phyloP scores from a whole-genome alignment of 2,329 filamentous ascomycete genomes.

The Metarhizium rileyi region DNA sequence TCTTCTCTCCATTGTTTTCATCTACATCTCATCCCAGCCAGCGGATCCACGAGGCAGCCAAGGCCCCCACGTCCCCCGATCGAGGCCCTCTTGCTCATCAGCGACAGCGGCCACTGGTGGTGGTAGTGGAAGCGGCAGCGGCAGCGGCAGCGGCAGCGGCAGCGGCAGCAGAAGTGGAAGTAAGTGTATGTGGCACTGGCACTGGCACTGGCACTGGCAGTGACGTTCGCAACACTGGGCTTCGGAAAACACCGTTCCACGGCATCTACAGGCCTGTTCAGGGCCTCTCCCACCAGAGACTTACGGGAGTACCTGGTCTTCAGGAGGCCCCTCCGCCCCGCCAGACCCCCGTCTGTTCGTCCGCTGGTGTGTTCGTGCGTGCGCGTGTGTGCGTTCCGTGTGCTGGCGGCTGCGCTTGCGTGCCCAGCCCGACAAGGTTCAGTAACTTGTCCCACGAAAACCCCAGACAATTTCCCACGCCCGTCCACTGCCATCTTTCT shows the following conservation, averaged over 20 bases:
- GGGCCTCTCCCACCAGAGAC: not conserved
- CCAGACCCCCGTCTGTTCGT: not conserved
- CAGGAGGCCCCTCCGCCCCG: not conserved
- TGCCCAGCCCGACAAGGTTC: conserved; percentile 9
- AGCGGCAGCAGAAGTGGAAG: no score
- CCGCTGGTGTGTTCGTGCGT: not conserved
- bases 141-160: not conserved
- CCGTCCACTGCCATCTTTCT: conserved; percentile 16
- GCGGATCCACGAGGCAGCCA: conserved; percentile 9
- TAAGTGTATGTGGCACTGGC: no score
- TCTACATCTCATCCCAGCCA: not conserved
- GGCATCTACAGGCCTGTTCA: not conserved
- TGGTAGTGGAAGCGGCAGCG: not conserved
- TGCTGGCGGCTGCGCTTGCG: conserved; percentile 10
- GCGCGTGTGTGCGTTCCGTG: conserved; percentile 1
- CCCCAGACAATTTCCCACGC: conserved; percentile 17
- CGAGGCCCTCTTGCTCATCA: conserved; percentile 1
- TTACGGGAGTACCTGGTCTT: no score
- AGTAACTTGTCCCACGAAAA: conserved; percentile 14
- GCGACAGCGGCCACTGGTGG: not conserved
- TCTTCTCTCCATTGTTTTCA: conserved; percentile 1
- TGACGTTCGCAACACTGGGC: not conserved
- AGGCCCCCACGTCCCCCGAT: conserved; percentile 5
- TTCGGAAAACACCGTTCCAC: not conserved
- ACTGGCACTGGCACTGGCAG: not conserved